Evolutionary conservation across 2,329 filamentous ascomycete genomes (phyloP).

Genomic region (Chalara sp.): DNA sequence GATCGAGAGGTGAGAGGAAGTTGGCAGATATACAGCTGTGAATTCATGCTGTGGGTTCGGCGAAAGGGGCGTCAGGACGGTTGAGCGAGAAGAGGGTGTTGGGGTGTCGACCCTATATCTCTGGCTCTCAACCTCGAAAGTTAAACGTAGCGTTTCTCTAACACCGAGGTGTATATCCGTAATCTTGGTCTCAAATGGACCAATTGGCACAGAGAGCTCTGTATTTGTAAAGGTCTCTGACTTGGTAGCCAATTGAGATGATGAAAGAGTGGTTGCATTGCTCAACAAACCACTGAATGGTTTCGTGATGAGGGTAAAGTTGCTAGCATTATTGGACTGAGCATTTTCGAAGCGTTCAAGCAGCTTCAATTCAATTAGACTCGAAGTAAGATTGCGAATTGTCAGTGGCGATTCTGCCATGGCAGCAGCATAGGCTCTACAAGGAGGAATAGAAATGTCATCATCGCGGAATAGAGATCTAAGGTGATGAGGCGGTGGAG

Average conservation of each 20-base stretch:
- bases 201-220: conserved; percentile 56
- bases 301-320: conserved; percentile 34
- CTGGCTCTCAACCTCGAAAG: conserved; percentile 59
- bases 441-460: background rate
- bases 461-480: too few species aligned
- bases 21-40: conserved; percentile 59
- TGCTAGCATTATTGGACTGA: conserved; percentile 25
- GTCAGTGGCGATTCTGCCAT: conserved; percentile 42
- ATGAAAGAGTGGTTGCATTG: conserved; percentile 35
- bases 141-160: conserved; percentile 66
- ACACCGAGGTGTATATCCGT: conserved; percentile 55
- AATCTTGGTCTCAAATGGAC: conserved; percentile 58
- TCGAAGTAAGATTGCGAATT: conserved; percentile 76
- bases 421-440: background rate
- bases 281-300: conserved; percentile 37
- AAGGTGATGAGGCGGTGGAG: too few species aligned
- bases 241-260: conserved; percentile 37
- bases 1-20: conserved; percentile 51
- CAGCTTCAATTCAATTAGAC: conserved; percentile 62
- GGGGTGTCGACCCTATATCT: conserved; percentile 69
- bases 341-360: conserved; percentile 66
- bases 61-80: conserved; percentile 51
- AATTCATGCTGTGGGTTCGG: conserved; percentile 46
- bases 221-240: conserved; percentile 54
- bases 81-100: conserved; percentile 51